Evolutionary conservation across 352 stramenopile genomes (phyloP).

Genomic region (Globisporangium okanoganense): DNA sequence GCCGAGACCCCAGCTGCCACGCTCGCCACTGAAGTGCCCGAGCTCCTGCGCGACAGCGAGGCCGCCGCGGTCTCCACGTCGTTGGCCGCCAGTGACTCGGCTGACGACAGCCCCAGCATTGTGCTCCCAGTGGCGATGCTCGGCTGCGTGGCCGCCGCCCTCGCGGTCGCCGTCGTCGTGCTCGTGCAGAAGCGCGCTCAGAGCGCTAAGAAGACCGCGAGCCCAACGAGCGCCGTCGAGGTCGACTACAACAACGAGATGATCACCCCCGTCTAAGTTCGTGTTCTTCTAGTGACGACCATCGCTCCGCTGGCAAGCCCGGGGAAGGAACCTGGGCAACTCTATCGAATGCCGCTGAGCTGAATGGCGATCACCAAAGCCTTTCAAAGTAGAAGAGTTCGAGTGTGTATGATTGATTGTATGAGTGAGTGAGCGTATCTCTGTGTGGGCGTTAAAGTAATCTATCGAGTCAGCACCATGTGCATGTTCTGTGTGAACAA

Average conservation of each 20-base stretch:
- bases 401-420: too few species aligned
- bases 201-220: background rate
- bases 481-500: background rate
- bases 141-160: slow-evolving; percentile 13
- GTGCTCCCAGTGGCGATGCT: slow-evolving; percentile 9
- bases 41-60: slow-evolving; percentile 12
- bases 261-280: slow-evolving; percentile 15
- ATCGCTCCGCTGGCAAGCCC: background rate
- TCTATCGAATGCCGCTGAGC: background rate
- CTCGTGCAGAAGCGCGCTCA: slow-evolving; percentile 12
- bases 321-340: slow-evolving; percentile 7
- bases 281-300: background rate
- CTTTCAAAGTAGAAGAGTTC: background rate
- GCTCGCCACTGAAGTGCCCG: background rate
- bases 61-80: background rate
- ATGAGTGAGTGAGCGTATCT: background rate
- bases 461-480: background rate
- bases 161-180: slow-evolving; percentile 13
- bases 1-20: slow-evolving; percentile 7
- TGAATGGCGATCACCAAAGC: background rate
- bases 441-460: slow-evolving; percentile 3
- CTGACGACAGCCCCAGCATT: background rate
- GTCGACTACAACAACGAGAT: slow-evolving; percentile 22
- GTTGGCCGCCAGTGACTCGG: background rate
- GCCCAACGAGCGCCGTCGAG: slow-evolving; percentile 3